Evolutionary conservation across 2,329 filamentous ascomycete genomes (phyloP), one percentile per base, ranked within the genome.

Genomic region (Curvularia spicifera): DNA sequence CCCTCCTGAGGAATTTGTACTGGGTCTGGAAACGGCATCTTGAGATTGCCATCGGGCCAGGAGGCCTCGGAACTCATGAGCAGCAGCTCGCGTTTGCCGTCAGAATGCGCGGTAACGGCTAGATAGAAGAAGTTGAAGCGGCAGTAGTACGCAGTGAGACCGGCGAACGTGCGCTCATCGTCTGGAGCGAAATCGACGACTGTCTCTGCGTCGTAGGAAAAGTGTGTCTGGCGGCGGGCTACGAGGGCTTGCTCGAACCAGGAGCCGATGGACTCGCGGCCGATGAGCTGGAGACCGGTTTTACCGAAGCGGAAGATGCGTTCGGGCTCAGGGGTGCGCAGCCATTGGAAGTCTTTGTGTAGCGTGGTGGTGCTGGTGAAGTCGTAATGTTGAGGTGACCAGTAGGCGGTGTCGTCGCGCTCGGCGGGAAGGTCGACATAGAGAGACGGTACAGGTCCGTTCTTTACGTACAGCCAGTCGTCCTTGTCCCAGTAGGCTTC

Each of bases 61-160:
- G 84, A 86, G 0, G 76, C 81, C 64, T 88, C 84, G 0, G 85
- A 87, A 20, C 78, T 79, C 68, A 86, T 71, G 55, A 88, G 81
- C 15, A 86, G 79, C 7, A 88, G 76, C 70, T 88, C 85, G 9
- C 86, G 80, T 60, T 83, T 76, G 0, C 85, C 85, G 53, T 86
- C 81, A 0, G 81, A 76, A 64, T 85, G 75, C 0, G 85, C 85
- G 2, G 85, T 85, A 1, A 88, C 83, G 0, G 84, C 81, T 5
- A 88, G 78, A 64, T 88, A 88, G 77, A 87, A 88, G 73, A 87
- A 88, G 73, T 88, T 88, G 76, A 79, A 88, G 3, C 85, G 84
- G 67, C 82, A 85, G 75, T 88, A 88, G 72, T 88, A 88, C 0
- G 84, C 84, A 12, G 83, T 84, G 7, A 89, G 75, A 0, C 86